Evolutionary conservation across 2,329 filamentous ascomycete genomes (phyloP).

Genomic region (Paecilomyces sp.): DNA sequence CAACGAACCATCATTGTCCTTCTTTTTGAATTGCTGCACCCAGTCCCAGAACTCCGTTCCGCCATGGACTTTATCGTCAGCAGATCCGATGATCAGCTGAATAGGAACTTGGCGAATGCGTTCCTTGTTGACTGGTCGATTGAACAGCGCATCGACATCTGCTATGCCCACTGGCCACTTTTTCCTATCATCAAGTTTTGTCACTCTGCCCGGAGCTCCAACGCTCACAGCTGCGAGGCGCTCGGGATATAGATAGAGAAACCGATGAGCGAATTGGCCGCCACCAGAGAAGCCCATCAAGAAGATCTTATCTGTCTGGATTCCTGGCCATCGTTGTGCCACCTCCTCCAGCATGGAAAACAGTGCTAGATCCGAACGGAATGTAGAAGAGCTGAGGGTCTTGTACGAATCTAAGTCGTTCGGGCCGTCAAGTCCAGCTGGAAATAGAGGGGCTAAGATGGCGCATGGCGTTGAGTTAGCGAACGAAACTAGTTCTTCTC

Average conservation of each 20-base stretch:
- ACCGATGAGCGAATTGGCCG: slow-evolving; percentile 24
- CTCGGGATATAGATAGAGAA: slow-evolving; percentile 25
- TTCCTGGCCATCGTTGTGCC: slow-evolving; percentile 17
- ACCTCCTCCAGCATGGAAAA: slow-evolving; percentile 24
- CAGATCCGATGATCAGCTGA: background rate
- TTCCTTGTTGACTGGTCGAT: slow-evolving; percentile 5
- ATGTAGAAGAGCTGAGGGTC: slow-evolving; percentile 11
- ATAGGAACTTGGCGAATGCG: slow-evolving; percentile 5
- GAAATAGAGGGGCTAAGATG: slow-evolving; percentile 23
- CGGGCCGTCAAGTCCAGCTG: slow-evolving; percentile 19
- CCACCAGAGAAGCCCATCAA: slow-evolving; percentile 24
- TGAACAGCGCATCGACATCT: slow-evolving; percentile 7
- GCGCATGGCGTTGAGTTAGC: slow-evolving; percentile 18
- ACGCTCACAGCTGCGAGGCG: slow-evolving; percentile 18
- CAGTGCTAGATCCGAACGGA: slow-evolving; percentile 20
- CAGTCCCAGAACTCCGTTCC: background rate
- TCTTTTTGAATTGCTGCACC: background rate
- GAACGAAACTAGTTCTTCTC: slow-evolving; percentile 9
- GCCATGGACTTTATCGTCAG: background rate
- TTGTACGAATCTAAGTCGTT: slow-evolving; percentile 24
- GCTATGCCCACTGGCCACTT: slow-evolving; percentile 12
- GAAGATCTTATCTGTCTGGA: slow-evolving; percentile 18
- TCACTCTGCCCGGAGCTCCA: slow-evolving; percentile 23
- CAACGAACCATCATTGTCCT: background rate
- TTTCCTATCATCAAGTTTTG: slow-evolving; percentile 13